Evolutionary conservation across 2,329 filamentous ascomycete genomes (phyloP), one percentile per base, ranked within the genome.

Genomic region (Pseudocercospora pini-densiflorae): DNA sequence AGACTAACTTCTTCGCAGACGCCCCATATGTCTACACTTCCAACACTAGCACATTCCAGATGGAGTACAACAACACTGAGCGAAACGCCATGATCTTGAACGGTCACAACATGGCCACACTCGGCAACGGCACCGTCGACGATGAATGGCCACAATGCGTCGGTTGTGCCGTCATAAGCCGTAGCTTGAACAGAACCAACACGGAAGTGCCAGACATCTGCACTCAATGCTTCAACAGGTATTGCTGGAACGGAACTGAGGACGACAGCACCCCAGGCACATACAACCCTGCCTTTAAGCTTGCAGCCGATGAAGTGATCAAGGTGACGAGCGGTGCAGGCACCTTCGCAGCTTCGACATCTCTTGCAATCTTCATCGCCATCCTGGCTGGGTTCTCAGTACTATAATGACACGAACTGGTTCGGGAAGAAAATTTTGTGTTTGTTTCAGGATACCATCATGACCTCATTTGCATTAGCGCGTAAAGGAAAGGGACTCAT

Each of bases 161-260:
- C 4, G 93, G 90, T 23, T 99, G 95, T 79, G 95, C 94, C 5
- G 89, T 97, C 45, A 84, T 98, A 16, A 87, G 86, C 61, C 87
- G 94, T 68, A 93, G 90, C 71, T 87, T 95, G 70, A 84, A 88
- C 67, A 86, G 92, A 59, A 94, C 92, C 0, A 83, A 85, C 19
- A 90, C 90, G 0, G 69, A 81, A 0, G 84, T 94, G 1, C 94
- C 94, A 0, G 83, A 86, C 0, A 88, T 87, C 9, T 99, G 95
- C 81, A 83, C 81, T 51, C 75, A 84, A 59, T 99, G 95, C 81
- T 98, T 97, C 79, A 71, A 83, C 12, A 79, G 83, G 21, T 97
- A 97, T 82, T 99, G 95, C 86, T 99, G 95, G 95, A 87, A 97
- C 77, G 95, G 95, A n/a, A 92, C 87, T 0, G 65, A 81, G 6